Percentiles rank a stretch among this genome's conserved stretches.
These are phyloP conservation scores for Lactarius evosmus DNA, from an alignment of 768 basidiomycete genomes.

Conservation along the genomic window DNA sequence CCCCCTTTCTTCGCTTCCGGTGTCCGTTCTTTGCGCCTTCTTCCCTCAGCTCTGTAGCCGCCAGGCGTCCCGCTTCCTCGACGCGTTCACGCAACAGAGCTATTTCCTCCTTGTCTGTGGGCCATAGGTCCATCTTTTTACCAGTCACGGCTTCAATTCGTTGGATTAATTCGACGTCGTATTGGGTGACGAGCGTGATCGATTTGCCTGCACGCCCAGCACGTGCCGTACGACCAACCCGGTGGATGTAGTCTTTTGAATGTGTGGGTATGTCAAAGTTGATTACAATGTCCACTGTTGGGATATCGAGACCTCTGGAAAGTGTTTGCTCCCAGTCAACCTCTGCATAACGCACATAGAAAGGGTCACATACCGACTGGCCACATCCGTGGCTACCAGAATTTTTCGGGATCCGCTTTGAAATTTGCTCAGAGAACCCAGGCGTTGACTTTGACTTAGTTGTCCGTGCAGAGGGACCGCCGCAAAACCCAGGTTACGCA, in stretches of 20 bases:
- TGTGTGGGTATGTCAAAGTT: constrained; percentile 98
- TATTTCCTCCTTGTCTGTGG: constrained; percentile 84
- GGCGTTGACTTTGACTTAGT: constrained; percentile 86
- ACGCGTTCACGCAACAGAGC: constrained; percentile 85
- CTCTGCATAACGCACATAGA: background rate
- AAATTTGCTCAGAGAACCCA: constrained; percentile 93
- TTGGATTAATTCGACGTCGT: constrained; percentile 94
- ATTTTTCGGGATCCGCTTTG: constrained; percentile 90
- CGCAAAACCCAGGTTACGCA: constrained; percentile 88
- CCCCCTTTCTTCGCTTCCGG: constrained; percentile 49
- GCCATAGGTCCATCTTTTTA: constrained; percentile 89
- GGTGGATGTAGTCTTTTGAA: constrained; percentile 98
- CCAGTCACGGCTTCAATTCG: constrained; percentile 90
- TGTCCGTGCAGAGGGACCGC: constrained; percentile 96
- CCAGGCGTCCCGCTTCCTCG: constrained; percentile 74
- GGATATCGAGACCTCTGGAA: constrained; percentile 87
- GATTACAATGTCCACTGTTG: constrained; percentile 92
- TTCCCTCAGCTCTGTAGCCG: constrained; percentile 81
- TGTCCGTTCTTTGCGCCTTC: constrained; percentile 49
- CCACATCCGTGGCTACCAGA: constrained; percentile 94
- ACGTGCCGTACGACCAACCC: constrained; percentile 95
- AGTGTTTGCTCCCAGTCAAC: background rate
- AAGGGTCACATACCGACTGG: constrained; percentile 63
- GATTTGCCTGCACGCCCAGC: constrained; percentile 97
- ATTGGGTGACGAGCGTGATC: constrained; percentile 97